A percentile compares a stretch with the other conserved stretches of the same genome.
phyloP scores from a whole-genome alignment of 2,329 filamentous ascomycete species.

The Colletotrichum theobromicola region DNA sequence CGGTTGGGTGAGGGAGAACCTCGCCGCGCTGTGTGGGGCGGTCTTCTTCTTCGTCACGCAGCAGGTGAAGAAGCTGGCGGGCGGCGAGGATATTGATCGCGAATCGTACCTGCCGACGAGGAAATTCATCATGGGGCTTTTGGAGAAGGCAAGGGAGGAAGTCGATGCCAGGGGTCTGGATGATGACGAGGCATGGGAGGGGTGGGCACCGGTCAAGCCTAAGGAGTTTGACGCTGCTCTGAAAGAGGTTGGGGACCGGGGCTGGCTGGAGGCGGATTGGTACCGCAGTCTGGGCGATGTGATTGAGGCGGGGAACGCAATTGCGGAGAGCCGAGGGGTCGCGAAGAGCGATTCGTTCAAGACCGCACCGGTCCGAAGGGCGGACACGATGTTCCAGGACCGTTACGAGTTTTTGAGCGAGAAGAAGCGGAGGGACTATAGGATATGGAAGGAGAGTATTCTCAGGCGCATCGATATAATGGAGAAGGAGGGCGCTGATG shows the following conservation, averaged over 20 bases:
- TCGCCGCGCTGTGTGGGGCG: conserved; percentile 62
- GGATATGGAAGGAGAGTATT: conserved; percentile 67
- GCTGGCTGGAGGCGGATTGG: conserved; percentile 70
- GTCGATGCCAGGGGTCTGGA: conserved; percentile 37
- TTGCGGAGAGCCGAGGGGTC: not conserved
- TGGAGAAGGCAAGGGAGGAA: conserved; percentile 41
- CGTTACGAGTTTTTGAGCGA: conserved; percentile 75
- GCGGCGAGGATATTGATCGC: conserved; percentile 42
- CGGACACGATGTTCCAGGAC: conserved; percentile 78
- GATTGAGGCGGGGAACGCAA: conserved; percentile 32
- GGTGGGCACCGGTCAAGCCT: conserved; percentile 53
- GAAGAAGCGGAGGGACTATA: conserved; percentile 64
- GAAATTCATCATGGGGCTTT: conserved; percentile 41
- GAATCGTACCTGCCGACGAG: conserved; percentile 50
- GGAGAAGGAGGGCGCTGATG: conserved; percentile 36
- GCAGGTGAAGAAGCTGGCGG: conserved; percentile 47
- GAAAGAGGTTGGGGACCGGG: conserved; percentile 57
- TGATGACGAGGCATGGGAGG: conserved; percentile 57
- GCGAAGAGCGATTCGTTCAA: conserved; percentile 34
- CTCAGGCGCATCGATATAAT: conserved; percentile 59
- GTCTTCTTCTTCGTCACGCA: conserved; percentile 65
- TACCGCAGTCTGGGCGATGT: conserved; percentile 64
- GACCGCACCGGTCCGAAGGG: conserved; percentile 48
- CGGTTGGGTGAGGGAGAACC: conserved; percentile 52
- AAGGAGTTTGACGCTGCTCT: conserved; percentile 68